Percentiles rank a stretch among this genome's conserved stretches.
Evolutionary conservation across 495 filamentous ascomycete species (phyloP).

Genomic region (Elasticomyces elasticus): DNA sequence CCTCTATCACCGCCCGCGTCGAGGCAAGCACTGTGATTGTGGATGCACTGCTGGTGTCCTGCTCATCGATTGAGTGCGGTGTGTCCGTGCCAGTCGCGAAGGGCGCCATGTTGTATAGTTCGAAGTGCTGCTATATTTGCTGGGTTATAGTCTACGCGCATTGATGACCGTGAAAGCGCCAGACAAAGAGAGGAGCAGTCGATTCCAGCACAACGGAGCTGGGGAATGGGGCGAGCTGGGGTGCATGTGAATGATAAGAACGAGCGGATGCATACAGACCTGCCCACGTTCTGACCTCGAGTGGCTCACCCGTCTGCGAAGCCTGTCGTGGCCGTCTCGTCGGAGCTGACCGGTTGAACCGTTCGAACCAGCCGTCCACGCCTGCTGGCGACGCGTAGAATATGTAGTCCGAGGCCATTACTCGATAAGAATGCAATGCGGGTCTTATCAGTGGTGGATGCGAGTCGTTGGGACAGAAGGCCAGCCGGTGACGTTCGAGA

Average conservation of each 20-base stretch:
- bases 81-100: background rate
- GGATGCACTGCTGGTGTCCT: background rate
- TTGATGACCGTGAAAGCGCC: background rate
- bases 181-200: too few relatives aligned
- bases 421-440: background rate
- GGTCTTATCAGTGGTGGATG: background rate
- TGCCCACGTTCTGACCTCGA: background rate
- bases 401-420: background rate
- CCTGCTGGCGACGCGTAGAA: background rate
- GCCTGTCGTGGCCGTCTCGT: background rate
- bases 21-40: conserved; percentile 67
- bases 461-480: background rate
- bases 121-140: background rate
- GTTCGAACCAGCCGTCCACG: background rate
- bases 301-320: background rate
- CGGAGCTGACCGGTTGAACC: background rate
- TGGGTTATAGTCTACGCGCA: too few relatives aligned
- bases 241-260: background rate
- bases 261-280: too few relatives aligned
- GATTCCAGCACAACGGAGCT: too few relatives aligned
- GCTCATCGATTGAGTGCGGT: background rate
- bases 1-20: conserved; percentile 61
- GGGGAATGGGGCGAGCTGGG: background rate
- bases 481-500: background rate
- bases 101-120: background rate